Conservation (phyloP, 257 asterid species). For the Capsicum baccatum region DNA sequence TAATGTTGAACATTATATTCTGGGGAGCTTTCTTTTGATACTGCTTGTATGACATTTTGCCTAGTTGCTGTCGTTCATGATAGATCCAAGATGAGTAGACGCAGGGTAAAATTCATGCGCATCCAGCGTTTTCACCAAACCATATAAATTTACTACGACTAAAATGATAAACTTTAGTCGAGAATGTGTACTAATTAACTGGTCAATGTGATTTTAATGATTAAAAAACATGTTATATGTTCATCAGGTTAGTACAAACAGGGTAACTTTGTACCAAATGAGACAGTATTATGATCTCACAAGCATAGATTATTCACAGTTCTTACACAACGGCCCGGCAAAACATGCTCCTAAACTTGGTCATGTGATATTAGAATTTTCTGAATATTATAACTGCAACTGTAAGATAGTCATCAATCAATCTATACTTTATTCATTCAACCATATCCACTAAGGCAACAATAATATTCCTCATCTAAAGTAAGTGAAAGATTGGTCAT, state of each 20-base stretch:
- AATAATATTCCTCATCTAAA: neutral
- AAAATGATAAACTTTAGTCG: neutral
- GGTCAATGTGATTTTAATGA: too few species aligned
- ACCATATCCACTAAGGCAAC: conserved; percentile 48
- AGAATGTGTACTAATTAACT: neutral
- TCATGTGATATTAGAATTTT: neutral
- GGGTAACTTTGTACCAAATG: neutral
- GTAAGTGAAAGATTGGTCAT: neutral
- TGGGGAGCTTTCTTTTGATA: too few species aligned
- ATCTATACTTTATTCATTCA: conserved; percentile 32
- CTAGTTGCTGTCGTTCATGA: neutral
- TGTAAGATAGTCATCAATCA: conserved; percentile 1
- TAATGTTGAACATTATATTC: neutral
- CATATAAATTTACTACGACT: neutral
- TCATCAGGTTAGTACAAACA: neutral
- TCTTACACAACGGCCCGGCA: neutral
- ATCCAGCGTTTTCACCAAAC: neutral
- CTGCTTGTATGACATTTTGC: neutral
- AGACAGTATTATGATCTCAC: neutral
- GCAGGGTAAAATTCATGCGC: neutral
- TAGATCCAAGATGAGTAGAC: neutral
- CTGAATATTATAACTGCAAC: neutral
- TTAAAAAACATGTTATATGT: neutral
- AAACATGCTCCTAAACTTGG: neutral
- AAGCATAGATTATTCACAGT: too few species aligned